Evolutionary conservation across 2,329 filamentous ascomycete genomes (phyloP), one percentile per base, ranked within the genome.

Genomic region (Hypoxylon sp.): DNA sequence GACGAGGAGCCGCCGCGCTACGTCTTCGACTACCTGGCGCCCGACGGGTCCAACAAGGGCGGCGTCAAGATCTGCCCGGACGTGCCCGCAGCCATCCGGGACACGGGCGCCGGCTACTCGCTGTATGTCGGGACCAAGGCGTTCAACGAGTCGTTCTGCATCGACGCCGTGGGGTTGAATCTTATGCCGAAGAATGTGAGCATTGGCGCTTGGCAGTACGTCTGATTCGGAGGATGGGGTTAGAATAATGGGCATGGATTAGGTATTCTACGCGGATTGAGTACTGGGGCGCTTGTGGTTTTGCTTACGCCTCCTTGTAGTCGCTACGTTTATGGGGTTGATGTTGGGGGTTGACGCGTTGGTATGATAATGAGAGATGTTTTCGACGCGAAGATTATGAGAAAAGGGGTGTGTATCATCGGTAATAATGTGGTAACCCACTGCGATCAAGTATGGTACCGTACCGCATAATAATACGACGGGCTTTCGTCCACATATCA

Each of bases 151-250:
- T 63, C 62, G 0, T 71, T 76, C 2, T 82, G 80, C 24, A 51
- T 76, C 3, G 55, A 68, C 4, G 65, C 79, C 2, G 67, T 74
- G 4, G 79, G 77, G 0, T 58, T 82, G 28, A 60, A 71, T 19
- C 70, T 79, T 10, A 68, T 71, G 7, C 53, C 64, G 15, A 71
- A 68, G 0, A 68, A 67, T 1, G 68, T 68, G 15, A 28, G 71
- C 1, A 67, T 72, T 61, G 79, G 78, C 3, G 75, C 75, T 24
- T 82, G 77, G 77, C 74, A 79, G 55, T 82, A 82, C 56, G 70
- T 70, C n/a, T 80, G 26, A 39, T 6, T 15, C 32, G 24, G 26
- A 44, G 37, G 19, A 2, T 11, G 17, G n/a, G n/a, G n/a, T n/a
- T n/a, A n/a, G n/a, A n/a, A n/a, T n/a, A n/a, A n/a, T n/a, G n/a